These are phyloP conservation scores for Pestalotiopsis sp. DNA, from an alignment of 2,329 filamentous ascomycete genomes.

Conservation along the genomic window DNA sequence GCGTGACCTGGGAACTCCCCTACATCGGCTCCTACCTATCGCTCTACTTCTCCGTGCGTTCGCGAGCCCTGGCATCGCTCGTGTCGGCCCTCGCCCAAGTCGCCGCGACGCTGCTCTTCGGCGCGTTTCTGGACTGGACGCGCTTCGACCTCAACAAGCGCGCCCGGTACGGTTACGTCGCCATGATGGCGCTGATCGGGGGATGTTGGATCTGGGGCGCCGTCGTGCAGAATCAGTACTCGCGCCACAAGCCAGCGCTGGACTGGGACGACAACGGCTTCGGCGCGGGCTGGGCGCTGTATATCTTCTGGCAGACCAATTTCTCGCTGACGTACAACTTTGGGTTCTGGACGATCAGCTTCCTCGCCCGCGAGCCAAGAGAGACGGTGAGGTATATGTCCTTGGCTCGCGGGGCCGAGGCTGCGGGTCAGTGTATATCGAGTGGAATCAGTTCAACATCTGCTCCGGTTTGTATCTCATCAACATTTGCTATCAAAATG, in stretches of 20 bases:
- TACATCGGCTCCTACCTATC: slow-evolving; percentile 21
- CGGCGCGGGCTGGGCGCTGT: slow-evolving; percentile 29
- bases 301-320: slow-evolving; percentile 33
- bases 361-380: slow-evolving; percentile 23
- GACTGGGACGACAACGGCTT: slow-evolving; percentile 28
- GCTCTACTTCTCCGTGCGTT: slow-evolving; percentile 21
- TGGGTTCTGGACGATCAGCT: slow-evolving; percentile 34
- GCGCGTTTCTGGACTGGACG: slow-evolving; percentile 27
- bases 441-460: slow-evolving; percentile 27
- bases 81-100: slow-evolving; percentile 27
- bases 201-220: slow-evolving; percentile 29
- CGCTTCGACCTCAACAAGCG: slow-evolving; percentile 20
- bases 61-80: slow-evolving; percentile 21
- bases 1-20: slow-evolving; percentile 19
- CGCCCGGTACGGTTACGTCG: slow-evolving; percentile 21
- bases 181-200: slow-evolving; percentile 26
- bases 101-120: slow-evolving; percentile 22
- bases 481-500: not conserved
- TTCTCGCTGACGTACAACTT: slow-evolving; percentile 33
- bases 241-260: slow-evolving; percentile 22
- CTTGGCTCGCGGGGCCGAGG: slow-evolving; percentile 26
- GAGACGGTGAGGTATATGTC: slow-evolving; percentile 26
- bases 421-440: slow-evolving; percentile 26
- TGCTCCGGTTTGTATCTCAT: not conserved
- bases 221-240: slow-evolving; percentile 29